Percentiles rank a stretch among this genome's conserved stretches.
Evolutionary conservation across 1,139 yeast genomes (phyloP).

Genomic region (Protomyces inouyei): DNA sequence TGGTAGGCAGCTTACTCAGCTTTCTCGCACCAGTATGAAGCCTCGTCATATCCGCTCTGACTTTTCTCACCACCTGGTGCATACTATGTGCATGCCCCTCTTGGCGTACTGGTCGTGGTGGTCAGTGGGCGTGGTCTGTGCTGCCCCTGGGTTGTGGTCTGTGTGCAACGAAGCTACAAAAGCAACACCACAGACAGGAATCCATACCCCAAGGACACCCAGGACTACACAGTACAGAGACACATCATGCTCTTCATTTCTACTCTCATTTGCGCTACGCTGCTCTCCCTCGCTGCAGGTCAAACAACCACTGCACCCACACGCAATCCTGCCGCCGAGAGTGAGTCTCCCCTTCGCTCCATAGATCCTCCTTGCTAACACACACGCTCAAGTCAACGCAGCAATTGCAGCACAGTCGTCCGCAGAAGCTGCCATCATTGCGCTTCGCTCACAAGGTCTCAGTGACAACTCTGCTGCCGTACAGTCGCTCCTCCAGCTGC

Average conservation of each 20-base stretch:
- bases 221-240: too few species aligned
- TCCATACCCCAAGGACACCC: too few species aligned
- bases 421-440: not conserved
- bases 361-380: not conserved
- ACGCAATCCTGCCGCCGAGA: not conserved
- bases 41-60: too few species aligned
- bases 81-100: too few species aligned
- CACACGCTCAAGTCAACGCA: not conserved
- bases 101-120: too few species aligned
- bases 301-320: not conserved
- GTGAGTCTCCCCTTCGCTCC: not conserved
- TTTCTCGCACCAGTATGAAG: not conserved
- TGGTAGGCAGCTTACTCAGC: slow-evolving; percentile 15
- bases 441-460: not conserved
- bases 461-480: not conserved
- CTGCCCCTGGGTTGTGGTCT: too few species aligned
- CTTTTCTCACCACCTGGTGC: too few species aligned
- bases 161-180: too few species aligned
- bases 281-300: not conserved
- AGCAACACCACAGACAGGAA: too few species aligned
- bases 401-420: not conserved
- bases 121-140: too few species aligned
- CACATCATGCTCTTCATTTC: not conserved
- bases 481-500: not conserved
- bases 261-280: not conserved